Conservation (phyloP, 2,329 filamentous ascomycete genomes). For the Escovopsis sp. region DNA sequence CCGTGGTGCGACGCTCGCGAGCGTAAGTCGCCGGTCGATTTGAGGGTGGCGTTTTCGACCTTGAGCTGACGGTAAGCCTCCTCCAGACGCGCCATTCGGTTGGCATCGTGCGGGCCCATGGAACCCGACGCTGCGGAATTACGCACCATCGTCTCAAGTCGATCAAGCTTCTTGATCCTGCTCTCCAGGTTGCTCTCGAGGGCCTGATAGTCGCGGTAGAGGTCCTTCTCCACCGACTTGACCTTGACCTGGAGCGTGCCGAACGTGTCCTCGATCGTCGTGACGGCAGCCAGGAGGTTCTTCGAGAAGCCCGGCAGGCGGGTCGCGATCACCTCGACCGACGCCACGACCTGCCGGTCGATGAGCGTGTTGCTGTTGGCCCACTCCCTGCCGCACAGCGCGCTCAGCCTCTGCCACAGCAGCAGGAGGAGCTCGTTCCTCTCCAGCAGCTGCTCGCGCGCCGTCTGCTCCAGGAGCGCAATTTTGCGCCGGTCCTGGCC, state of each 20-base stretch:
- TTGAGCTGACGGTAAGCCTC: constrained; percentile 49
- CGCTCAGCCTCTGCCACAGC: constrained; percentile 81
- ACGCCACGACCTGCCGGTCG: constrained; percentile 69
- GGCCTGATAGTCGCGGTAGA: constrained; percentile 82
- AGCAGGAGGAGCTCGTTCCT: constrained; percentile 75
- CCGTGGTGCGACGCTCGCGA: constrained; percentile 30
- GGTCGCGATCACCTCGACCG: constrained; percentile 70
- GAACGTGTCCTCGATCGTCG: constrained; percentile 71
- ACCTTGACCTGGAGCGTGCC: constrained; percentile 66
- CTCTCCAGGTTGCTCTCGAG: constrained; percentile 69
- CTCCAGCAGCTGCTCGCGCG: constrained; percentile 77
- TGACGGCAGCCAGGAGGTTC: constrained; percentile 75
- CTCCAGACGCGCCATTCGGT: constrained; percentile 38
- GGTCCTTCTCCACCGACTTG: constrained; percentile 70
- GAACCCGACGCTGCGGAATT: constrained; percentile 42
- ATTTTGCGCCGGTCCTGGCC: constrained; percentile 67
- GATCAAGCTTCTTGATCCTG: constrained; percentile 72
- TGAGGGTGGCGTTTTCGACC: constrained; percentile 55
- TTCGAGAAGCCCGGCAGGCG: constrained; percentile 81
- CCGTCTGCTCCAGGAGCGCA: constrained; percentile 58
- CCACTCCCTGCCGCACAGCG: constrained; percentile 84
- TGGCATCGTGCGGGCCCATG: constrained; percentile 27
- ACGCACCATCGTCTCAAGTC: constrained; percentile 65
- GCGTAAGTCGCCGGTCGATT: constrained; percentile 45
- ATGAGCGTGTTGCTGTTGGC: constrained; percentile 77